phyloP scores from a whole-genome alignment of 2,329 filamentous ascomycete species.

The Rutstroemia sp. region DNA sequence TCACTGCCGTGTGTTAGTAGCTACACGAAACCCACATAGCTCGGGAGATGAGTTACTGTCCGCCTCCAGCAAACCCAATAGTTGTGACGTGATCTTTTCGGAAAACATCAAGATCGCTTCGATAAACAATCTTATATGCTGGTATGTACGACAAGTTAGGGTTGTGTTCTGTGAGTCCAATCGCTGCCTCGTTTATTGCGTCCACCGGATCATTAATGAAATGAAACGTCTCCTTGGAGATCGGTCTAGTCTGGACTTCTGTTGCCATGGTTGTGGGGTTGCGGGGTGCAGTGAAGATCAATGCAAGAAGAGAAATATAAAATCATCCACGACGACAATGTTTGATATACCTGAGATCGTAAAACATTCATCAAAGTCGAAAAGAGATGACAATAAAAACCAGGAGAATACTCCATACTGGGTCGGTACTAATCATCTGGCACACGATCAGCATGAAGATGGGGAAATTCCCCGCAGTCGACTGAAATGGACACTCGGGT shows the following conservation, averaged over 20 bases:
- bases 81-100: slow-evolving; percentile 24
- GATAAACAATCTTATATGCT: slow-evolving; percentile 22
- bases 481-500: slow-evolving; percentile 4
- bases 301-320: neutral
- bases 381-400: neutral
- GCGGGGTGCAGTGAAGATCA: slow-evolving; percentile 8
- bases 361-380: neutral
- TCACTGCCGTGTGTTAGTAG: slow-evolving; percentile 11
- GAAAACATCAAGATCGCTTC: slow-evolving; percentile 21
- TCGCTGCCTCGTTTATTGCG: slow-evolving; percentile 23
- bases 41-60: slow-evolving; percentile 18
- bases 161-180: slow-evolving; percentile 21
- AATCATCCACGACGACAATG: neutral
- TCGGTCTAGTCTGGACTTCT: slow-evolving; percentile 16
- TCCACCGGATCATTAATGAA: slow-evolving; percentile 22
- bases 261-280: slow-evolving; percentile 17
- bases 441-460: neutral
- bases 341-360: no score
- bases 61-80: slow-evolving; percentile 25
- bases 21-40: neutral
- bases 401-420: neutral
- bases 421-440: neutral
- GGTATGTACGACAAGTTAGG: slow-evolving; percentile 18
- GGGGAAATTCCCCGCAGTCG: slow-evolving; percentile 12
- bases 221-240: slow-evolving; percentile 22